Evolutionary conservation across 768 basidiomycete genomes (phyloP).

Genomic region (Auricularia cornea): DNA sequence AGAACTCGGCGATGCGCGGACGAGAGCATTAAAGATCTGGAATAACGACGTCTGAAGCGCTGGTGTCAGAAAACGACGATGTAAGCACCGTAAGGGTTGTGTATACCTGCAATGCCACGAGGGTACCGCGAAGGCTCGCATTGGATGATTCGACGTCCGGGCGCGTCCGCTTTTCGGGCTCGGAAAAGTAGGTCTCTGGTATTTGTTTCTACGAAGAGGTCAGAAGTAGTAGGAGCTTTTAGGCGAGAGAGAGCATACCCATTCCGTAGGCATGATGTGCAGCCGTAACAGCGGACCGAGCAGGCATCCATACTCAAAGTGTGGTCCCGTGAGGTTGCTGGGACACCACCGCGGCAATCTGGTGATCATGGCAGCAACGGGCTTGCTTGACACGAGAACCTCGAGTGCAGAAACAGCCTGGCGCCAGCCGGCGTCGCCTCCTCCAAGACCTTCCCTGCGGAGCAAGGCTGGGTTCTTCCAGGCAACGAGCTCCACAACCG

Average conservation of each 20-base stretch:
- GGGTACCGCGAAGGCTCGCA: conserved; percentile 75
- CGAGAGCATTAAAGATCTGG: conserved; percentile 79
- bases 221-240: too few species aligned
- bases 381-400: conserved; percentile 70
- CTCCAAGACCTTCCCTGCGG: conserved; percentile 59
- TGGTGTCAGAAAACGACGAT: neutral
- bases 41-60: conserved; percentile 56
- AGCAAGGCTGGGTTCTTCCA: conserved; percentile 53
- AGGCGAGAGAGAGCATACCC: conserved; percentile 23
- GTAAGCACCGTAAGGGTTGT: neutral
- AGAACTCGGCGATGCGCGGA: conserved; percentile 69
- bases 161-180: conserved; percentile 65
- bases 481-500: conserved; percentile 53
- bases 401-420: conserved; percentile 74
- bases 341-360: conserved; percentile 70
- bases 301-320: conserved; percentile 58
- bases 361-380: conserved; percentile 74
- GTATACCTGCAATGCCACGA: conserved; percentile 74
- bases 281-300: conserved; percentile 81
- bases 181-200: conserved; percentile 73
- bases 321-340: conserved; percentile 42
- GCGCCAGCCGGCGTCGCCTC: conserved; percentile 78
- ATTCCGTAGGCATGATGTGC: conserved; percentile 82
- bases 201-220: conserved; percentile 54
- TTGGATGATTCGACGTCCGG: conserved; percentile 77